Conservation (phyloP, 345 rosid genomes). For the Syzygium grande region DNA sequence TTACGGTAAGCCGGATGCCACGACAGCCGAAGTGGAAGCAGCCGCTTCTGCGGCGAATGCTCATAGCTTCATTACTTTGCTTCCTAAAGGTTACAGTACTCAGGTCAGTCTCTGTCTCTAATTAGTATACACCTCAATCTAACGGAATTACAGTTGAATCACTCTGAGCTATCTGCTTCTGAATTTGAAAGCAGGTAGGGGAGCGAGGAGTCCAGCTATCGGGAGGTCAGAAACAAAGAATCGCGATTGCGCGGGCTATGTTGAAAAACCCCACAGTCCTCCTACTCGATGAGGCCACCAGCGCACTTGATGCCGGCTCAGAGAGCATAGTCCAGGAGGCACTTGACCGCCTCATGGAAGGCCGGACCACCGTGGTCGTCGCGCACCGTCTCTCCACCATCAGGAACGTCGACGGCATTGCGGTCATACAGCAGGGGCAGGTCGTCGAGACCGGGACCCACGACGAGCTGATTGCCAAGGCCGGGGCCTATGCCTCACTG, state of each 20-base stretch:
- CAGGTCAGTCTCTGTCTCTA: constrained; percentile 41
- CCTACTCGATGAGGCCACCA: constrained; percentile 97
- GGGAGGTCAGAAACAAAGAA: constrained; percentile 98
- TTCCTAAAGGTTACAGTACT: constrained; percentile 91
- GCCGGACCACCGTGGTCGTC: constrained; percentile 93
- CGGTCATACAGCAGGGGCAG: constrained; percentile 94
- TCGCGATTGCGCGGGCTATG: constrained; percentile 99
- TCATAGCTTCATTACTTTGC: constrained; percentile 84
- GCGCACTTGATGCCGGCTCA: constrained; percentile 97
- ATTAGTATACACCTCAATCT: background rate
- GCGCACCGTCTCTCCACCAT: constrained; percentile 98
- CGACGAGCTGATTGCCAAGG: constrained; percentile 75
- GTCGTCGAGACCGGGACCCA: constrained; percentile 98
- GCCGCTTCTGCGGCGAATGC: constrained; percentile 93
- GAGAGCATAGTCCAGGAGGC: constrained; percentile 99
- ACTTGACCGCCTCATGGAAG: constrained; percentile 92
- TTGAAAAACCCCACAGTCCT: constrained; percentile 90
- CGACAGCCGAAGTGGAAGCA: constrained; percentile 88
- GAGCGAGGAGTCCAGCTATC: constrained; percentile 97
- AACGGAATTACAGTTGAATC: background rate
- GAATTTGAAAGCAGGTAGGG: constrained; percentile 51
- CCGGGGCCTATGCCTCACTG: constrained; percentile 84
- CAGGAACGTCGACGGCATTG: constrained; percentile 85
- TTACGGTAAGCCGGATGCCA: constrained; percentile 86
- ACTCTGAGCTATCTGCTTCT: background rate